A percentile compares a stretch with the other conserved stretches of the same genome.
Evolutionary conservation across 345 rosid species (phyloP).

Genomic region (Eucalyptus pauciflora): DNA sequence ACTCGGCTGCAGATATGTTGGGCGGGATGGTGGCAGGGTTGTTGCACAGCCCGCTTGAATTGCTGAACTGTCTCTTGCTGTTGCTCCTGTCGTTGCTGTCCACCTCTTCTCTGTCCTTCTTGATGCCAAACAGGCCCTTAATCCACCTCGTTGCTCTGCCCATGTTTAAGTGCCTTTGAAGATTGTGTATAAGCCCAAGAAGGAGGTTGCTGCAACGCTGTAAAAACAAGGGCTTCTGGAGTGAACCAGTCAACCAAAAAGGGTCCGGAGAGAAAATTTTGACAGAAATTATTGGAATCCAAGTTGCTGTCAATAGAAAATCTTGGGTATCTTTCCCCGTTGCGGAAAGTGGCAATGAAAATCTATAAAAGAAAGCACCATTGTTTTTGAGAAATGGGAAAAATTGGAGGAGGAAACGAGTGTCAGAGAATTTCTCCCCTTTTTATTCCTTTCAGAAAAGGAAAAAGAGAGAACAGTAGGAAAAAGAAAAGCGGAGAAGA

Average conservation of each 20-base stretch:
- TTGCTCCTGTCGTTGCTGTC: slow-evolving; percentile 11
- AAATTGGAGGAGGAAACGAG: background rate
- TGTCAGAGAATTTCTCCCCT: background rate
- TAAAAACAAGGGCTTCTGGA: background rate
- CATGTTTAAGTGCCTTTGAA: slow-evolving; percentile 8
- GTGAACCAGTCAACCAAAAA: background rate
- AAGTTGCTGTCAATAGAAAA: background rate
- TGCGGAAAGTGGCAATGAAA: slow-evolving; percentile 6
- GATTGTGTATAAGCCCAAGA: background rate
- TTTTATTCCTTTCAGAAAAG: background rate
- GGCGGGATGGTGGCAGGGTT: slow-evolving; percentile 25
- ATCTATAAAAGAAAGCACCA: background rate
- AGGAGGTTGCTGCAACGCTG: background rate
- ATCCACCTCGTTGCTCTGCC: slow-evolving; percentile 79
- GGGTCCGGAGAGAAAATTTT: background rate
- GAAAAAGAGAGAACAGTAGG: background rate
- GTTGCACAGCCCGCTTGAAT: slow-evolving; percentile 6
- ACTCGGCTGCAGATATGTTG: slow-evolving; percentile 26
- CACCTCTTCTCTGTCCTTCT: slow-evolving; percentile 18
- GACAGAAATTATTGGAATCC: background rate
- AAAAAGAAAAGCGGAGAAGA: background rate
- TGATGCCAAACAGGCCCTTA: slow-evolving; percentile 63
- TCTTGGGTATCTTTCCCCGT: slow-evolving; percentile 1
- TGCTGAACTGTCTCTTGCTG: slow-evolving; percentile 8
- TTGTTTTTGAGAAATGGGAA: background rate